Evolutionary conservation across 83 land plant genomes (phyloP), one percentile per base, ranked within the genome.

Genomic region (Diphasiastrum complanatum): DNA sequence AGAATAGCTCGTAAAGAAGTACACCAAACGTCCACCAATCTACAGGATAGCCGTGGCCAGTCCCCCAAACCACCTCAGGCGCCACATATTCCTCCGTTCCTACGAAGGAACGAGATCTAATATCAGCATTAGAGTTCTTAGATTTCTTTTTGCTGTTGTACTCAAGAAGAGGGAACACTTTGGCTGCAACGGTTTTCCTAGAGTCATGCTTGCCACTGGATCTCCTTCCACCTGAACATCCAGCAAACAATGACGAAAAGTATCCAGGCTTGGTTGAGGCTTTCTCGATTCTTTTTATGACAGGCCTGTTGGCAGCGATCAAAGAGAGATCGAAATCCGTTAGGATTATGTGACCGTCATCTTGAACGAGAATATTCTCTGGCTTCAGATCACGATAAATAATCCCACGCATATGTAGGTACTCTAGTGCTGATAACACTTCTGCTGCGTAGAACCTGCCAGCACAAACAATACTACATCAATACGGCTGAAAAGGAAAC

Each of bases 41-140:
- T 18, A 54, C 25, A 6, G 58, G 16, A 28, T 5, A 25, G 5
- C 58, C 58, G 33, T 54, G 58, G 16, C 58, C 58, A 6, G 58
- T 25, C 5, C 58, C 58, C 33, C 33, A 25, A 14, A 54, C 29
- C 29, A 54, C 25, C 58, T 54, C 58, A 14, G 58, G 58, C 3
- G 58, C 58, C 6, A 54, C 58, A 28, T 54, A 54, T 25, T 54
- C 58, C n/a, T 54, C 58, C n/a, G 58, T 54, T 26, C 58, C 58
- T 33, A 54, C 58, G 29, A 54, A 54, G 36, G 58, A 54, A 14
- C 29, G 29, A 6, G 58, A 54, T 14, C 29, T 28, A 6, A 5
- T 28, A 5, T 23, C 11, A 4, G 36, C 58, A 28, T 22, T 25
- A 4, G 58, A 6, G 10, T 14, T 10, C n/a, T 22, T n/a, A 25